Evolutionary conservation across 108 stramenopile species (phyloP), one percentile per base, ranked within the genome.

Genomic region (Skeletonema tropicum): DNA sequence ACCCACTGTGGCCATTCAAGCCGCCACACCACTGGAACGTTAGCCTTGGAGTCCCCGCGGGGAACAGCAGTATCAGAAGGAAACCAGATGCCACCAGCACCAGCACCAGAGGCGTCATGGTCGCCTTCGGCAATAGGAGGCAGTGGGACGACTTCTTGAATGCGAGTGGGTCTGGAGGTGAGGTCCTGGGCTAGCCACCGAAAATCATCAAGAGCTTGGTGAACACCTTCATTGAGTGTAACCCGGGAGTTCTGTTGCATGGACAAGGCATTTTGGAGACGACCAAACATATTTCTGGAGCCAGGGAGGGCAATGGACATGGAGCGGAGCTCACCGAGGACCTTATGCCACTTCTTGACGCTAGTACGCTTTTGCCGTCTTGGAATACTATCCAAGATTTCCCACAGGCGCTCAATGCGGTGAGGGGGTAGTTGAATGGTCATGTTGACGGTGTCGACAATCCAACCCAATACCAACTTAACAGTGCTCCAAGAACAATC

Each of bases 231-330:
- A 5, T 32, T 31, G 38, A 39, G 65, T 0, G 57, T 32, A 69
- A 11, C 13, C 6, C n/a, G 14, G 58, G n/a, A 14, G 4, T 26
- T 25, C 2, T 15, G 61, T 57, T 35, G 33, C 26, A 23, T 10
- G 36, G 67, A 63, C 58, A 83, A 30, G 32, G 85, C 85, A 19
- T 79, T 61, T 66, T 86, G 85, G 1, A 86, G 64, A 0, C 35
- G 31, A 35, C 65, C 55, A 36, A 86, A 86, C 19, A 86, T 59
- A 6, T 76, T 79, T 5, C 70, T 45, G 25, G 72, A 62, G 8
- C 85, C 80, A 1, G 85, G 82, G 29, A 86, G 58, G 0, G 78
- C 82, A 30, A 83, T n/a, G 2, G 65, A 29, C 85, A 86, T 86
- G 58, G 74, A 80, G 33, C 85, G 76, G 0, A 86, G 71, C 42